Base-by-base conservation (phyloP, 352 stramenopile species). In the Pythium oligandrum region DNA sequence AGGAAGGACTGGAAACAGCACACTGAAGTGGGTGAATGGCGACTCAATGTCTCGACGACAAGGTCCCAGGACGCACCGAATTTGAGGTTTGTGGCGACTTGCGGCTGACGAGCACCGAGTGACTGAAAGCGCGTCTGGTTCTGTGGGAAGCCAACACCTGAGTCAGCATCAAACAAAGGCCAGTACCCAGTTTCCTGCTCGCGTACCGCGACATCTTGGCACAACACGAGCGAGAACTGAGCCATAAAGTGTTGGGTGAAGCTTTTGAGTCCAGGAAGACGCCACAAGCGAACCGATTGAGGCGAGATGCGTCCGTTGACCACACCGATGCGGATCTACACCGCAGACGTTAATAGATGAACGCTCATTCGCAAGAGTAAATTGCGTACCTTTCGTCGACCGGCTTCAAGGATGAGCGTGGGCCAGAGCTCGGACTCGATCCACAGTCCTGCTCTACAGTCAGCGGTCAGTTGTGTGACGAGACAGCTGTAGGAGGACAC, bases 401-500 rank as follows among this genome's bases (percentile, higher is more conserved):
- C 32, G 7, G 75, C 75, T 63, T 88, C 78, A 9, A 57, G 54
- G 12, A 92, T 78, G 31, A 92, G 55, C 30, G 73, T 88, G 4
- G 78, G 82, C 82, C 82, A 92, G n/a, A 92, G 61, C 60, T 92
- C 82, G 26, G 82, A 92, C 61, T 92, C 82, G 48, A 90, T 70
- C 78, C 77, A 92, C 30, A 92, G 60, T 6, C 78, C 82, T 34
- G 68, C 77, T 50, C 82, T 88, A 43, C 9, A 36, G 17, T 36
- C 7, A 34, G 17, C 17, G 17, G 17, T 26, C 17, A 26, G 17
- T 26, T 26, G 17, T 26, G 17, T 26, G 17, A 26, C 17, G 17
- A 26, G 17, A 26, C 17, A 26, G 17, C 17, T 26, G 17, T 26
- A 26, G 17, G 17, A 40, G 45, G 6, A 32, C 9, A 56, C 73